phyloP scores from a whole-genome alignment of 1,139 yeast species.

The Geotrichum bryndzae region DNA sequence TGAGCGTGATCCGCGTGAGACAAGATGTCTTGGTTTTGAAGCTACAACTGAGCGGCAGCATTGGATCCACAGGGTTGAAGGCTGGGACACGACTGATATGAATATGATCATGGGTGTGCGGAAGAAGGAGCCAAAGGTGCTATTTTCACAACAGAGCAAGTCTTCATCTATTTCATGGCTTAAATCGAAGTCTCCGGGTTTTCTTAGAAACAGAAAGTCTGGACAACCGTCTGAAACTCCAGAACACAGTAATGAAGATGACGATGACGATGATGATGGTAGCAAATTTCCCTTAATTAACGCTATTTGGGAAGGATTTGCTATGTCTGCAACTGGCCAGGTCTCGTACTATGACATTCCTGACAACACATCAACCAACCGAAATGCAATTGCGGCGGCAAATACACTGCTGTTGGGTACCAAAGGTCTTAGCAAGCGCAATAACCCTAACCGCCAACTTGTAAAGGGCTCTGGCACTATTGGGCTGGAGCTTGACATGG shows the following conservation, averaged over 20 bases:
- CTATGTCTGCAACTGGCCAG: conserved; percentile 60
- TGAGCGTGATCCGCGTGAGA: conserved; percentile 88
- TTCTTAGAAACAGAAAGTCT: not conserved
- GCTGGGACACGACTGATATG: conserved; percentile 74
- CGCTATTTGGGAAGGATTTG: conserved; percentile 72
- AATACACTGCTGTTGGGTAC: not conserved
- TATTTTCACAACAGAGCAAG: not conserved
- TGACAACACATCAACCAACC: conserved; percentile 22
- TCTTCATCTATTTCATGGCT: not conserved
- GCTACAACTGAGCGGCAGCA: conserved; percentile 65
- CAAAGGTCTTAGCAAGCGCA: conserved; percentile 12
- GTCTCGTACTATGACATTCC: conserved; percentile 59
- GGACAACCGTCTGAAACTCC: not conserved
- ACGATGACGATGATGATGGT: not conserved
- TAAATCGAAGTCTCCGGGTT: not conserved
- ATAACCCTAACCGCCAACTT: not conserved
- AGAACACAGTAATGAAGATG: not conserved
- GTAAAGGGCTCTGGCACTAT: not conserved
- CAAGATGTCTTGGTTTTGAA: conserved; percentile 79
- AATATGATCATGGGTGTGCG: conserved; percentile 73
- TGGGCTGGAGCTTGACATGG: conserved; percentile 16
- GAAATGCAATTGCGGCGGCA: not conserved
- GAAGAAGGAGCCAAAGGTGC: conserved; percentile 34
- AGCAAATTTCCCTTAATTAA: not conserved
- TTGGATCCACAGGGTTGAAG: conserved; percentile 59